Conservation (phyloP, 768 basidiomycete genomes). For the Candolleomyces eurysporus region DNA sequence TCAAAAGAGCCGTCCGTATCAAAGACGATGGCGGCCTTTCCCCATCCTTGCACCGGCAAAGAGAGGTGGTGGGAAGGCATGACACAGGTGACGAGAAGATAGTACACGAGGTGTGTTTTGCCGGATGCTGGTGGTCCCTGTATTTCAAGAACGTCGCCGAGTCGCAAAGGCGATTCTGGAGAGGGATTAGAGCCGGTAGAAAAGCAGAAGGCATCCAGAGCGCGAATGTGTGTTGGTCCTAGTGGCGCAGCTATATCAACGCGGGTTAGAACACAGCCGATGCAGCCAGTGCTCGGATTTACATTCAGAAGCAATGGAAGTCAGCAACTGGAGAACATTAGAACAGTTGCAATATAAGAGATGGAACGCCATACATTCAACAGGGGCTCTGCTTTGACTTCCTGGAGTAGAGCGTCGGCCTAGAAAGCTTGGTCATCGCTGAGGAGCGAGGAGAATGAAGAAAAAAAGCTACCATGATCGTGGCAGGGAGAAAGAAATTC, state of each 20-base stretch:
- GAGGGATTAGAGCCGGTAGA: constrained; percentile 5
- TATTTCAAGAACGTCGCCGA: constrained; percentile 71
- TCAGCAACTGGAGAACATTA: constrained; percentile 35
- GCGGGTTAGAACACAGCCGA: constrained; percentile 4
- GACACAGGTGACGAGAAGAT: constrained; percentile 58
- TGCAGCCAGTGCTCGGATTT: not conserved
- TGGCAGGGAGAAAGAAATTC: not conserved
- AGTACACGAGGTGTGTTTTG: constrained; percentile 77
- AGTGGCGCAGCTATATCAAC: constrained; percentile 25
- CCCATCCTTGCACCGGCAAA: constrained; percentile 52
- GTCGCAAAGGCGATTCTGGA: constrained; percentile 20
- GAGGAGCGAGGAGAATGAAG: not conserved
- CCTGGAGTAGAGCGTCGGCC: constrained; percentile 24
- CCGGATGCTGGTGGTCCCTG: constrained; percentile 74
- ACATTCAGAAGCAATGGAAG: constrained; percentile 40
- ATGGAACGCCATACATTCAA: constrained; percentile 22
- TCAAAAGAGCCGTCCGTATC: constrained; percentile 73
- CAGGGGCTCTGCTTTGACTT: constrained; percentile 35
- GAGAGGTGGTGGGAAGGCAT: constrained; percentile 38
- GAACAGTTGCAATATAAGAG: not conserved
- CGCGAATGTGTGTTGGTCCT: constrained; percentile 28
- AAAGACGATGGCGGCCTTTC: constrained; percentile 61
- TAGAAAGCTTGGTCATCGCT: not conserved
- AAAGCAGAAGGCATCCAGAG: constrained; percentile 32
- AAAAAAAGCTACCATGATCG: constrained; percentile 4